These are phyloP conservation scores for Lentinus brumalis DNA, from an alignment of 768 basidiomycete genomes.

Conservation along the genomic window DNA sequence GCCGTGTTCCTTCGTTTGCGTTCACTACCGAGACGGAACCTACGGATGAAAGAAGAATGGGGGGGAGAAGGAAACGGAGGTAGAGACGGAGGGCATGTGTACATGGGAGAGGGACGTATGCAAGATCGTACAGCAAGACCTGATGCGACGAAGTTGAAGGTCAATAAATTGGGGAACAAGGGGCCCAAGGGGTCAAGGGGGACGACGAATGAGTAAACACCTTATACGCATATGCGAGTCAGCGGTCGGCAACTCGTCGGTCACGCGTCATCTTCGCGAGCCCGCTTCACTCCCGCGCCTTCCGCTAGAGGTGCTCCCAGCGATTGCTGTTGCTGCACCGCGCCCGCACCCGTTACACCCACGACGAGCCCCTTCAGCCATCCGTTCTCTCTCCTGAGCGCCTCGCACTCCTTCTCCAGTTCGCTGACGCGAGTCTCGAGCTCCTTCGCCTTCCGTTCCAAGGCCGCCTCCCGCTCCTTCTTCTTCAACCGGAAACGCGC, in stretches of 20 bases:
- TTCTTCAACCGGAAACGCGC: conserved; percentile 95
- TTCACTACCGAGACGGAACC: conserved; percentile 8
- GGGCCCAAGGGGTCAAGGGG: conserved; percentile 1
- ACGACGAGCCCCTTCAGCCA: conserved; percentile 92
- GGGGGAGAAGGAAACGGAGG: not conserved
- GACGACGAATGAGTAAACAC: not conserved
- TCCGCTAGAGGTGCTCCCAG: not conserved
- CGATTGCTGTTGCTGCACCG: conserved; percentile 31
- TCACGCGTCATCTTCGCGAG: conserved; percentile 11
- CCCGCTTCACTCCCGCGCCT: conserved; percentile 13
- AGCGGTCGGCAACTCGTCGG: not conserved
- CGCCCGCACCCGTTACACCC: conserved; percentile 76
- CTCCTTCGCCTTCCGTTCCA: conserved; percentile 85
- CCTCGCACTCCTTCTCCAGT: conserved; percentile 91
- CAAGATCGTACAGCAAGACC: conserved; percentile 1
- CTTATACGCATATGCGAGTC: not conserved
- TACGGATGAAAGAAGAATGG: not conserved
- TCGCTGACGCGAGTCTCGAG: conserved; percentile 76
- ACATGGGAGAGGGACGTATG: not conserved
- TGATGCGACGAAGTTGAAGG: not conserved
- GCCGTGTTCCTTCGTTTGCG: conserved; percentile 11
- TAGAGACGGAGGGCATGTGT: not conserved
- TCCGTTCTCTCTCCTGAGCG: conserved; percentile 83
- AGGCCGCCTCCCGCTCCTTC: conserved; percentile 90
- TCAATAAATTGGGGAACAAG: conserved; percentile 9